Percentiles rank a stretch among this genome's conserved stretches.
These are phyloP conservation scores for Pseudisothecium myosuroides DNA, from an alignment of 225 moss, liverwort and hornwort genomes.

Conservation along the genomic window DNA sequence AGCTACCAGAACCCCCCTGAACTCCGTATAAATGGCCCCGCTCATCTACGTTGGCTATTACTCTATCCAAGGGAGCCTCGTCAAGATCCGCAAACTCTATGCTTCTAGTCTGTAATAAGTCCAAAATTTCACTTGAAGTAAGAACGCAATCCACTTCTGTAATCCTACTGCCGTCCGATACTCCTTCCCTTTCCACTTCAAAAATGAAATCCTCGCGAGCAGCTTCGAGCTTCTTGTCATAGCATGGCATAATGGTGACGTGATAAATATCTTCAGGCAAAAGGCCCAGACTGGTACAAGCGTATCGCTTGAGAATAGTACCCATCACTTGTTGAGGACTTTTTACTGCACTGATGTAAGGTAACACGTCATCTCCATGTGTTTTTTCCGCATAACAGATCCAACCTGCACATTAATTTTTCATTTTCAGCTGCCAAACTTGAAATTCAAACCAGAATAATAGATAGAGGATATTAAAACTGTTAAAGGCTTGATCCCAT, in stretches of 20 bases:
- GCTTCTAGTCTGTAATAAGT: conserved; percentile 43
- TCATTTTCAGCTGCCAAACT: not conserved
- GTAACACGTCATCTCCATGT: conserved; percentile 75
- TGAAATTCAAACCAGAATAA: not conserved
- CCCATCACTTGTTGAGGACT: conserved; percentile 99
- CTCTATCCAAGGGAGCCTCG: conserved; percentile 63
- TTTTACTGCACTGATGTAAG: conserved; percentile 88
- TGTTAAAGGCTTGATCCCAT: not conserved
- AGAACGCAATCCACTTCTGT: conserved; percentile 97
- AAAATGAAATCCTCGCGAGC: conserved; percentile 96
- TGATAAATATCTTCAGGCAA: conserved; percentile 73
- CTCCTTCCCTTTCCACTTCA: conserved; percentile 38
- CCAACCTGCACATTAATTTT: conserved; percentile 40
- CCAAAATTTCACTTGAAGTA: conserved; percentile 84
- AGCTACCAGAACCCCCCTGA: conserved; percentile 86
- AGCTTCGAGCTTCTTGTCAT: conserved; percentile 97
- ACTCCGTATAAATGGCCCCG: conserved; percentile 73
- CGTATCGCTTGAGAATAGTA: conserved; percentile 64
- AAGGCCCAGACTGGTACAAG: conserved; percentile 40
- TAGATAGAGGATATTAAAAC: not conserved
- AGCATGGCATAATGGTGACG: conserved; percentile 97
- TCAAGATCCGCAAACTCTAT: conserved; percentile 58
- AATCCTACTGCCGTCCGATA: not conserved
- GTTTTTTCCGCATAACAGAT: conserved; percentile 98
- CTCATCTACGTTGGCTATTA: conserved; percentile 80